These are phyloP conservation scores for Eutypella sp. DNA, from an alignment of 2,329 filamentous ascomycete species.

Conservation along the genomic window DNA sequence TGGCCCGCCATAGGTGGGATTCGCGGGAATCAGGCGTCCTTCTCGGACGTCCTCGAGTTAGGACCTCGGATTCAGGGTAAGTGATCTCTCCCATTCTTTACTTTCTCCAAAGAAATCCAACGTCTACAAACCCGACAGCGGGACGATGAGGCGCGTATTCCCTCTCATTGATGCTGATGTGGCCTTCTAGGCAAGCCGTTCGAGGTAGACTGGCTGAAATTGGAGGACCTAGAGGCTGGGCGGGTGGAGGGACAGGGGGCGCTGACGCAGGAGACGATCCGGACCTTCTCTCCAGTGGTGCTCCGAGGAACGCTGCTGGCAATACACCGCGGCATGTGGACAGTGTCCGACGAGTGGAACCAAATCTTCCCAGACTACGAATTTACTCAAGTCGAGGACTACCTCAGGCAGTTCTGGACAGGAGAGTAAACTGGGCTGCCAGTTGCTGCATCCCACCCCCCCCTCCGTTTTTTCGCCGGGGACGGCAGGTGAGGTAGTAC, in stretches of 20 bases:
- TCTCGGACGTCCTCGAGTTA: constrained; percentile 26
- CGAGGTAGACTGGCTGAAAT: constrained; percentile 24
- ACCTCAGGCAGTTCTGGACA: constrained; percentile 35
- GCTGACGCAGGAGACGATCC: constrained; percentile 21
- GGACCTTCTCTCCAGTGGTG: constrained; percentile 15
- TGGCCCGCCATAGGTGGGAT: constrained; percentile 38
- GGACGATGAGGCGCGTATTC: no score
- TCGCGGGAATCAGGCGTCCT: constrained; percentile 24
- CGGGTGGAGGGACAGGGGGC: constrained; percentile 17
- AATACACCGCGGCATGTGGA: constrained; percentile 8
- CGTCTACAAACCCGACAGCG: neutral
- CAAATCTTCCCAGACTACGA: constrained; percentile 37
- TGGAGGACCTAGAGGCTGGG: constrained; percentile 26
- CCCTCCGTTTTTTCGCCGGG: no score
- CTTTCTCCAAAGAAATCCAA: neutral
- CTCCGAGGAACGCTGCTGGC: constrained; percentile 14
- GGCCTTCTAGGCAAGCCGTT: constrained; percentile 19
- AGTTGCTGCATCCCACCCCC: no score
- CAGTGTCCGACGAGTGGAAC: constrained; percentile 38
- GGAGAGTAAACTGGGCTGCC: no score
- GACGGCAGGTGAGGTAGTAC: no score
- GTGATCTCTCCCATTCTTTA: neutral
- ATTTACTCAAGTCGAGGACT: constrained; percentile 37
- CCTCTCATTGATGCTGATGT: no score
- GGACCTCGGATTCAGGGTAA: constrained; percentile 26